Evolutionary conservation across 352 stramenopile genomes (phyloP).

Genomic region (Phytophthora tubulina): DNA sequence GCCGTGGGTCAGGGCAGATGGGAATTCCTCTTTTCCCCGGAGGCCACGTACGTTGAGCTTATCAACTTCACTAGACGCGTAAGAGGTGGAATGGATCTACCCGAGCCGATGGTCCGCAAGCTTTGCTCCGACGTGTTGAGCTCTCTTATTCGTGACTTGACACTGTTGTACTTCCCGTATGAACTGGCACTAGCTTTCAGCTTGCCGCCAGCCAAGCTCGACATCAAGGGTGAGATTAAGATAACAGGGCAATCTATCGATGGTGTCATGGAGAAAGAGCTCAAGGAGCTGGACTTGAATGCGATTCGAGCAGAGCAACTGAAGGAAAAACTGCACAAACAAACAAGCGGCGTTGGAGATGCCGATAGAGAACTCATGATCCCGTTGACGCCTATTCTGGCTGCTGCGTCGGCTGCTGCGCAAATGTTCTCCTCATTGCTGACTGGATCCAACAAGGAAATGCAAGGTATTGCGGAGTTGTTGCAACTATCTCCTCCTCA

Average conservation of each 20-base stretch:
- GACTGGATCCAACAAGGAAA: conserved; percentile 50
- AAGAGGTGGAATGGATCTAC: conserved; percentile 75
- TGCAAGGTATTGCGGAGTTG: conserved; percentile 59
- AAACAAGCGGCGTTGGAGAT: conserved; percentile 13
- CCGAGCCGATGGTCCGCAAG: conserved; percentile 75
- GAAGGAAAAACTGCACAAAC: conserved; percentile 24
- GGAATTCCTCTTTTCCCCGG: conserved; percentile 69
- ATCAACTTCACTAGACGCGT: conserved; percentile 74
- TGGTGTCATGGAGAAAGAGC: conserved; percentile 63
- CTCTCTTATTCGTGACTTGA: conserved; percentile 67
- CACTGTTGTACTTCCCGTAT: conserved; percentile 70
- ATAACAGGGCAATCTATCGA: conserved; percentile 68
- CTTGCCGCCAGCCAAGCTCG: conserved; percentile 60
- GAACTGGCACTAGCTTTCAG: conserved; percentile 71
- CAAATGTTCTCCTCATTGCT: conserved; percentile 53
- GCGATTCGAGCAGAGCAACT: conserved; percentile 24
- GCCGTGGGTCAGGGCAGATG: conserved; percentile 55
- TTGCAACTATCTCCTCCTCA: conserved; percentile 61
- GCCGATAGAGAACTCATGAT: background rate
- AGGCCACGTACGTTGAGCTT: conserved; percentile 71
- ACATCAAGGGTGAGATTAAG: conserved; percentile 66
- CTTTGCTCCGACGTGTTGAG: conserved; percentile 74
- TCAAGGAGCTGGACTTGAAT: conserved; percentile 38
- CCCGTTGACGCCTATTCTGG: conserved; percentile 37
- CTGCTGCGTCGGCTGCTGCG: conserved; percentile 42